Conservation (phyloP, 345 rosid genomes). For the Citrus unshiu region DNA sequence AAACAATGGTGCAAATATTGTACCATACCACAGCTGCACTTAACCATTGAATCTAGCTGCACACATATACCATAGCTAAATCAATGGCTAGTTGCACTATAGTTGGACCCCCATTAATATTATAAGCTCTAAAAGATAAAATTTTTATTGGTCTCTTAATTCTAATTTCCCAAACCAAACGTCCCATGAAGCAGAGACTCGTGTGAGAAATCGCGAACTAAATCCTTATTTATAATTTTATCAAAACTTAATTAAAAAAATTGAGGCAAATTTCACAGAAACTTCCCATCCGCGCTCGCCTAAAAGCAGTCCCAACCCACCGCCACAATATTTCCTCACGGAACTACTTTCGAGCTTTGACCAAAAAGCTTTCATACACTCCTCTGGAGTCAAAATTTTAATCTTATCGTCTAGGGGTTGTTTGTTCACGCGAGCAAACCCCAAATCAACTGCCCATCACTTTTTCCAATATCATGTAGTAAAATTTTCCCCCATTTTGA, state of each 20-base stretch:
- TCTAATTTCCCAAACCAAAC: too few relatives aligned
- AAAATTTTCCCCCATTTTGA: neutral
- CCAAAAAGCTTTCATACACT: neutral
- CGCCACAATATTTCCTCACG: neutral
- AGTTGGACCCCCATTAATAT: too few relatives aligned
- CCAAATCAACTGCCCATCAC: neutral
- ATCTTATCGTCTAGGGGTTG: conserved; percentile 4
- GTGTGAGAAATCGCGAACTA: neutral
- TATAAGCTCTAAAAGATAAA: too few relatives aligned
- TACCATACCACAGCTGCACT: too few relatives aligned
- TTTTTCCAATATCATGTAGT: neutral
- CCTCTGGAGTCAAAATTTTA: neutral
- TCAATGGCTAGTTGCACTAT: too few relatives aligned
- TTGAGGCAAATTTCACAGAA: neutral
- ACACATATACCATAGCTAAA: too few relatives aligned
- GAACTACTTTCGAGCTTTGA: neutral
- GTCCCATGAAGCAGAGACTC: too few relatives aligned
- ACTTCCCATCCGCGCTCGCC: neutral
- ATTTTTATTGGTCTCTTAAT: too few relatives aligned
- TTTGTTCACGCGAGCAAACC: neutral
- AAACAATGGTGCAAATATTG: too few relatives aligned
- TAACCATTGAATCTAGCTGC: too few relatives aligned
- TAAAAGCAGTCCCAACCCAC: neutral
- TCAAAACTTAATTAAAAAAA: neutral
- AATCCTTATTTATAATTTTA: too few relatives aligned